A percentile compares a stretch with the other conserved stretches of the same genome.
phyloP scores from a whole-genome alignment of 306 rosid species.

The Rosa rugosa region DNA sequence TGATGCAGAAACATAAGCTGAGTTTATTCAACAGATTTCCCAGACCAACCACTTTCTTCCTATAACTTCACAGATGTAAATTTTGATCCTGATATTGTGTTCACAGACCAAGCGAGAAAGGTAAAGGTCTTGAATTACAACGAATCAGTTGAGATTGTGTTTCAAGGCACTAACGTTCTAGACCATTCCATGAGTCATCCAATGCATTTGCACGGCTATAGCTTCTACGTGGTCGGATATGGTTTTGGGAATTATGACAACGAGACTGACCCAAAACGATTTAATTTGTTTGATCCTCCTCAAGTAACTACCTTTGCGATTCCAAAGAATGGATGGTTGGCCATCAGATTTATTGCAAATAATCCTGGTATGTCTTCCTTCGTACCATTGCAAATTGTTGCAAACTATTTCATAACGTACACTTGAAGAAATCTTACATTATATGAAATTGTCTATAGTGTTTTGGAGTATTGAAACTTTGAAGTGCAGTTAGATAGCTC shows the following conservation, averaged over 20 bases:
- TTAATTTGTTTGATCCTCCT: constrained; percentile 19
- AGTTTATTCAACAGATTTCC: constrained; percentile 8
- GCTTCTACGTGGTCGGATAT: constrained; percentile 12
- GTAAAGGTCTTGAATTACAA: constrained; percentile 19
- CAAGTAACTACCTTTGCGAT: background rate
- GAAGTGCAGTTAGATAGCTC: too few species aligned
- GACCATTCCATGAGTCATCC: constrained; percentile 2
- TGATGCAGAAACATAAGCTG: constrained; percentile 14
- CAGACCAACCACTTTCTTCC: background rate
- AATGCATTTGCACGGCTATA: constrained; percentile 22
- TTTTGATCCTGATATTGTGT: background rate
- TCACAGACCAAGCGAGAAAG: constrained; percentile 6
- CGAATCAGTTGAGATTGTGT: constrained; percentile 15
- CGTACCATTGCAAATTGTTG: background rate
- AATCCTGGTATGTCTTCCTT: constrained; percentile 5
- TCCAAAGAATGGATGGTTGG: constrained; percentile 12
- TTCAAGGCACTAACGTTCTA: constrained; percentile 17
- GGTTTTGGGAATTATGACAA: constrained; percentile 1
- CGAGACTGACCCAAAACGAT: constrained; percentile 4
- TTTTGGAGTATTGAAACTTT: too few species aligned
- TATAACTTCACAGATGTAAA: constrained; percentile 6
- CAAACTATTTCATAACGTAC: too few species aligned
- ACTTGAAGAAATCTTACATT: too few species aligned
- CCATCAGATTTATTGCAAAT: constrained; percentile 16
- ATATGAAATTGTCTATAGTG: too few species aligned